phyloP scores from a whole-genome alignment of 2,329 filamentous ascomycete species.

The Xylaria sp. region DNA sequence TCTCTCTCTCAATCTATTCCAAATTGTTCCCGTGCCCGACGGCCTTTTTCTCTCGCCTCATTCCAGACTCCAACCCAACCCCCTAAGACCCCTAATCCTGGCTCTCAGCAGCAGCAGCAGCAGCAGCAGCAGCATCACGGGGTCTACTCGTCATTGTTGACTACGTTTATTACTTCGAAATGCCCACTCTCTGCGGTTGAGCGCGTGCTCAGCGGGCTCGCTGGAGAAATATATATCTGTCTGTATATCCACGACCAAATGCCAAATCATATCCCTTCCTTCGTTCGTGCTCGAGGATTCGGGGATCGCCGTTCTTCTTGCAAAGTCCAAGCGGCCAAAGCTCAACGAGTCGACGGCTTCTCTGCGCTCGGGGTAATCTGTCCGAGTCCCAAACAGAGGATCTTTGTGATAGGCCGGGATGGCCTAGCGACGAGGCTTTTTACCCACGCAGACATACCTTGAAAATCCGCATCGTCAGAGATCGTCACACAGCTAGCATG shows the following conservation, averaged over 20 bases:
- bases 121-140: neutral
- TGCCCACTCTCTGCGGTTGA: constrained; percentile 4
- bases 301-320: neutral
- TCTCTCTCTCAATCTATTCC: constrained; percentile 1
- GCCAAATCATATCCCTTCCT: neutral
- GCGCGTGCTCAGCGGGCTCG: constrained; percentile 1
- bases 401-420: neutral
- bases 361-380: neutral
- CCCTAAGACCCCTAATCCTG: neutral
- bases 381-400: neutral
- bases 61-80: too few species aligned
- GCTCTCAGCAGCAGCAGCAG: neutral
- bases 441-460: constrained; percentile 59
- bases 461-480: constrained; percentile 13
- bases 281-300: neutral
- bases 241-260: neutral
- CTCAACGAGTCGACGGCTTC: neutral
- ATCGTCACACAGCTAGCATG: constrained; percentile 1
- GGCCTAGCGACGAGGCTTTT: constrained; percentile 41
- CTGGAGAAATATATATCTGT: neutral
- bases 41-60: neutral
- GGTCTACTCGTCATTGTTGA: neutral
- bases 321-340: constrained; percentile 2
- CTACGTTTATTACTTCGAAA: neutral
- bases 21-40: constrained; percentile 7